A percentile compares a stretch with the other conserved stretches of the same genome.
These are phyloP conservation scores for Ophiostoma ulmi DNA, from an alignment of 2,329 filamentous ascomycete genomes.

Conservation along the genomic window DNA sequence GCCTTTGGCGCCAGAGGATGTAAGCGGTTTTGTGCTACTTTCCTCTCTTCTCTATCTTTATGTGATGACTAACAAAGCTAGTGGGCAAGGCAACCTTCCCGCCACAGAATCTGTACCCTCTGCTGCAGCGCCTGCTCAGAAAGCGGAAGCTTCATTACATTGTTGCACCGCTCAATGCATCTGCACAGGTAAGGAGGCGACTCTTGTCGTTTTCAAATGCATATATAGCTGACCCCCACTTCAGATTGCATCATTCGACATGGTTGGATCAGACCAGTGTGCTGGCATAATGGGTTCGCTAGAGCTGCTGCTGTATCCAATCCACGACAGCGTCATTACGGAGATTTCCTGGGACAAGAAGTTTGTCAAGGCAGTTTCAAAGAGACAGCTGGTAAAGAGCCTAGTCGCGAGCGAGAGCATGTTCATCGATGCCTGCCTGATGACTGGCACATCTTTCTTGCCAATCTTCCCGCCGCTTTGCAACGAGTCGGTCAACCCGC, in stretches of 20 bases:
- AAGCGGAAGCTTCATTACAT: conserved; percentile 67
- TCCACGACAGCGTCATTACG: conserved; percentile 67
- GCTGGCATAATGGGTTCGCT: conserved; percentile 78
- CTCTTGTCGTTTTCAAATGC: not conserved
- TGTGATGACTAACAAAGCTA: conserved; percentile 28
- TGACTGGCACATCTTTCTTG: conserved; percentile 77
- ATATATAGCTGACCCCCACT: not conserved
- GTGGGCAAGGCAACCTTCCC: conserved; percentile 58
- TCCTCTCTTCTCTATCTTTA: not conserved
- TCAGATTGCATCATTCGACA: conserved; percentile 73
- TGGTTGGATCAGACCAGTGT: conserved; percentile 59
- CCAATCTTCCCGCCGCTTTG: conserved; percentile 73
- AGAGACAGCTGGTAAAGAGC: conserved; percentile 63
- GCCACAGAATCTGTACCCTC: conserved; percentile 67
- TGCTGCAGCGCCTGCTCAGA: conserved; percentile 69
- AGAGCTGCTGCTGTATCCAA: conserved; percentile 79
- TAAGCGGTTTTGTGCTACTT: conserved; percentile 9
- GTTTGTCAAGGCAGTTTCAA: conserved; percentile 58
- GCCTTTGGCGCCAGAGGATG: conserved; percentile 70
- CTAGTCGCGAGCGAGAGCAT: conserved; percentile 63
- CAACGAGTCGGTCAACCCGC: conserved; percentile 49
- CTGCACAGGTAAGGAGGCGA: conserved; percentile 61
- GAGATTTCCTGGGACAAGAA: conserved; percentile 63
- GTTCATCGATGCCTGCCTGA: conserved; percentile 77
- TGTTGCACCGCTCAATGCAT: conserved; percentile 81